A percentile compares a stretch with the other conserved stretches of the same genome.
phyloP scores from a whole-genome alignment of 768 basidiomycete genomes.

The Lepiota subincarnata region DNA sequence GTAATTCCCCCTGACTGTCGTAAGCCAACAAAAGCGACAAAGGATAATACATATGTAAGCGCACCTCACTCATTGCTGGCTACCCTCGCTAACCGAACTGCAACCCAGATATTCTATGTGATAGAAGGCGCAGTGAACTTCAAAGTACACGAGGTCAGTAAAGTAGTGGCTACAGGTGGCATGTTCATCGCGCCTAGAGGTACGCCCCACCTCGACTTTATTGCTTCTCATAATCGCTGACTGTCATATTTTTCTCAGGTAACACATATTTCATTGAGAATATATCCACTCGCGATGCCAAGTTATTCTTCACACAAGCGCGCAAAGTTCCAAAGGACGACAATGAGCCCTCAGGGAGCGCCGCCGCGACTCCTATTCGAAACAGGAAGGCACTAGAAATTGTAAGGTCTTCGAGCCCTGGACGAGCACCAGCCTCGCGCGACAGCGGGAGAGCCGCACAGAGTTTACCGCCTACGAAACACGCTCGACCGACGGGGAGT shows the following conservation, averaged over 20 bases:
- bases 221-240: neutral
- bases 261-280: conserved; percentile 92
- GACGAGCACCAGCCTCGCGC: neutral
- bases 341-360: conserved; percentile 13
- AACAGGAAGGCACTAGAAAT: conserved; percentile 8
- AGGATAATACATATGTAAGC: conserved; percentile 72
- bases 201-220: conserved; percentile 25
- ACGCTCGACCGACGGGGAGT: neutral
- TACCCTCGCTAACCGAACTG: neutral
- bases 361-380: neutral
- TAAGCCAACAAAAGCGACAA: conserved; percentile 85
- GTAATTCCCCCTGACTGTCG: conserved; percentile 72
- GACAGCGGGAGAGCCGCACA: neutral
- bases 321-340: conserved; percentile 34
- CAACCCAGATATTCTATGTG: conserved; percentile 51
- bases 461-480: conserved; percentile 5
- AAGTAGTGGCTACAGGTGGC: conserved; percentile 76
- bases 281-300: conserved; percentile 72
- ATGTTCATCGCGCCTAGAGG: conserved; percentile 92
- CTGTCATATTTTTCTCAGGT: conserved; percentile 40
- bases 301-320: conserved; percentile 93
- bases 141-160: conserved; percentile 73
- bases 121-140: conserved; percentile 88
- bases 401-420: conserved; percentile 6
- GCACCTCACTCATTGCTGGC: neutral